Conservation (phyloP, 352 stramenopile species). For the Phytophthora vignae region DNA sequence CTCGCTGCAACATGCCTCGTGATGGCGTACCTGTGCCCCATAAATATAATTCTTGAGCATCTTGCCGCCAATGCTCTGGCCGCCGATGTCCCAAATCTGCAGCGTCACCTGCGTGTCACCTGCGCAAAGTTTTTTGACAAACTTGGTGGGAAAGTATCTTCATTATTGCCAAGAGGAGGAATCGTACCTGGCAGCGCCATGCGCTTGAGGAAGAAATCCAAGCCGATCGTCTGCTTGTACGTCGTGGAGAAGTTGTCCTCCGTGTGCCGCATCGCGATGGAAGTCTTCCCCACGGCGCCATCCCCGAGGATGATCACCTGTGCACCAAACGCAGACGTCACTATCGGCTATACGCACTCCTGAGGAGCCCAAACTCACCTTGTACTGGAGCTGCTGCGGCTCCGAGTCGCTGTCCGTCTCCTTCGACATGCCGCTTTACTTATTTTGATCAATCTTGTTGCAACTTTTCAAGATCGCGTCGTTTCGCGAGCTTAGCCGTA, state of each 20-base stretch:
- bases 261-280: slow-evolving; percentile 92
- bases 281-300: slow-evolving; percentile 96
- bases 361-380: slow-evolving; percentile 42
- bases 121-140: slow-evolving; percentile 26
- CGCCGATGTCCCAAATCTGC: slow-evolving; percentile 96
- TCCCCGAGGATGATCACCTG: slow-evolving; percentile 95
- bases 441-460: neutral
- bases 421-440: slow-evolving; percentile 67
- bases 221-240: slow-evolving; percentile 96
- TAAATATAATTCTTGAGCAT: slow-evolving; percentile 95
- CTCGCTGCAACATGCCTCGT: neutral
- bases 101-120: slow-evolving; percentile 91
- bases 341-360: neutral
- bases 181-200: slow-evolving; percentile 84
- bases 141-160: no score
- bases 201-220: slow-evolving; percentile 96
- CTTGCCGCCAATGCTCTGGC: slow-evolving; percentile 89
- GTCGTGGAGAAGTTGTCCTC: slow-evolving; percentile 93
- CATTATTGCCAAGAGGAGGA: neutral
- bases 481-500: slow-evolving; percentile 15
- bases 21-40: slow-evolving; percentile 79
- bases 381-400: slow-evolving; percentile 89
- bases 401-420: slow-evolving; percentile 87
- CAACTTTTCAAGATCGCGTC: slow-evolving; percentile 33
- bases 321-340: neutral